Evolutionary conservation across 768 basidiomycete genomes (phyloP).

Genomic region (Pleurotus sapidus): DNA sequence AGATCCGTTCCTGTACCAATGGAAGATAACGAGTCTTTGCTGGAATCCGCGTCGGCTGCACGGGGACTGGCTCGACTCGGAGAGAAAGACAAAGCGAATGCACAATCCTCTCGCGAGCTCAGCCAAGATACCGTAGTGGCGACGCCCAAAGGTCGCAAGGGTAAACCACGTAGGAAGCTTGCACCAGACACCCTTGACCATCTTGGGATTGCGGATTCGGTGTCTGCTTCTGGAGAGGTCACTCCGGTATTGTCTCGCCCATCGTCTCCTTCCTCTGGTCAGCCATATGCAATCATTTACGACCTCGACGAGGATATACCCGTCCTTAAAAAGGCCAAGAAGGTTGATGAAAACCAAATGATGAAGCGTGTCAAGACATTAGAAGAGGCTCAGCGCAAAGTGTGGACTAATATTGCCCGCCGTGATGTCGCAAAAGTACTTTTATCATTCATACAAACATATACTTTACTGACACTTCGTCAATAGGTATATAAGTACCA

Average conservation of each 20-base stretch:
- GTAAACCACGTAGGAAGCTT: conserved; percentile 50
- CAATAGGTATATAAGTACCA: conserved; percentile 79
- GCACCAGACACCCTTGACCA: conserved; percentile 46
- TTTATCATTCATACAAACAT: background rate
- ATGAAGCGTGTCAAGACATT: conserved; percentile 71
- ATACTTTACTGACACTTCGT: conserved; percentile 3
- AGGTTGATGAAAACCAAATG: conserved; percentile 69
- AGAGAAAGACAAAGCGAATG: conserved; percentile 51
- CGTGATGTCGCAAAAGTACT: conserved; percentile 80
- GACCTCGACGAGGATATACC: conserved; percentile 71
- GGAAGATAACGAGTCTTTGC: background rate
- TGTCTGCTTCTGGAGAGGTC: conserved; percentile 63
- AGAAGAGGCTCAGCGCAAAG: conserved; percentile 83
- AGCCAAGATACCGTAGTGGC: conserved; percentile 57
- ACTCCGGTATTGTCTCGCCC: conserved; percentile 73
- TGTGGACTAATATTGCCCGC: conserved; percentile 87
- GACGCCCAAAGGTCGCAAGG: conserved; percentile 58
- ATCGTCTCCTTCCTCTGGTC: conserved; percentile 58
- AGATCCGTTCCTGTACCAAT: background rate
- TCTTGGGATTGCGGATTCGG: conserved; percentile 40
- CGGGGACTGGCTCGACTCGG: conserved; percentile 22
- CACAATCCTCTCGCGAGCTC: conserved; percentile 42
- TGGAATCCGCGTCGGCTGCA: background rate
- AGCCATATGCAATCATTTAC: conserved; percentile 56
- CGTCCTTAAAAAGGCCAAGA: conserved; percentile 73